These are phyloP conservation scores for Mycena filopes DNA, from an alignment of 768 basidiomycete species.

Conservation along the genomic window DNA sequence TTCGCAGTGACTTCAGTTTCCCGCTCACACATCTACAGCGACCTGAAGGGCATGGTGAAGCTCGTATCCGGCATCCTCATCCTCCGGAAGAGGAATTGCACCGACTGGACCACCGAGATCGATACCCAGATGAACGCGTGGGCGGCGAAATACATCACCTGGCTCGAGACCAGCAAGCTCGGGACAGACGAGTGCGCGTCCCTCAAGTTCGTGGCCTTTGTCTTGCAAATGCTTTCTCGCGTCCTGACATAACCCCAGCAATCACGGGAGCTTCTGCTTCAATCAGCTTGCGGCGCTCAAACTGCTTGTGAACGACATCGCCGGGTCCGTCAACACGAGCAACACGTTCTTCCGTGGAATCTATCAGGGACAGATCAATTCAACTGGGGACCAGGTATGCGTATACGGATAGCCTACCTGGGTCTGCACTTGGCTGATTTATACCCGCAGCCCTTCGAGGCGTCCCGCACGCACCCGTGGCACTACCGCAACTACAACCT, in stretches of 20 bases:
- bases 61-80: conserved; percentile 63
- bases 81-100: conserved; percentile 58
- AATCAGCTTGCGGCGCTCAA: conserved; percentile 69
- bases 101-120: conserved; percentile 65
- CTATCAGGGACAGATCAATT: conserved; percentile 63
- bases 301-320: conserved; percentile 60
- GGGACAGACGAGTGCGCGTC: conserved; percentile 58
- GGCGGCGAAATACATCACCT: conserved; percentile 61
- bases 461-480: conserved; percentile 70
- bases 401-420: background rate
- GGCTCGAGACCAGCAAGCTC: conserved; percentile 62
- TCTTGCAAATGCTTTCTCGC: too few relatives aligned
- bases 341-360: conserved; percentile 62
- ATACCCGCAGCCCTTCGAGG: conserved; percentile 62
- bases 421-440: conserved; percentile 8
- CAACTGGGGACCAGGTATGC: conserved; percentile 66
- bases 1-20: background rate
- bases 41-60: conserved; percentile 69
- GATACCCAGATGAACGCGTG: conserved; percentile 62
- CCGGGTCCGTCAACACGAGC: conserved; percentile 60
- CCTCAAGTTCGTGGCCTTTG: conserved; percentile 65
- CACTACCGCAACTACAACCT: conserved; percentile 78
- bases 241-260: too few relatives aligned
- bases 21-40: conserved; percentile 47
- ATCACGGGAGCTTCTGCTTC: conserved; percentile 74